These are phyloP conservation scores for Aeschynomene evenia DNA, from an alignment of 306 rosid species.

Conservation along the genomic window DNA sequence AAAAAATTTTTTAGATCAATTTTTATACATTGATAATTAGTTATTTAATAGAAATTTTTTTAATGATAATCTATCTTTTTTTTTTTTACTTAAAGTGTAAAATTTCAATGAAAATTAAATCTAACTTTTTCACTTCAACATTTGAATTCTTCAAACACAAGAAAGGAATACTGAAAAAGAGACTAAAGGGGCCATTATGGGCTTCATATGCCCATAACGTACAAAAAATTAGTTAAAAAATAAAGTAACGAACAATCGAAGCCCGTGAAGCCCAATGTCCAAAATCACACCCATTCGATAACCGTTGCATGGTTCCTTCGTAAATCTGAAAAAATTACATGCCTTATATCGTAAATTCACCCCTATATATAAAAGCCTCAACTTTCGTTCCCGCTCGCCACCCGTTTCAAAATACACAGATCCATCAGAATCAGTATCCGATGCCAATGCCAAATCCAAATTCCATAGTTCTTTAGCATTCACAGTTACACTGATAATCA, in stretches of 20 bases:
- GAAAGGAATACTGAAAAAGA: not conserved
- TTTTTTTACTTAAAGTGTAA: too few species aligned
- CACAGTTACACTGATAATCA: not conserved
- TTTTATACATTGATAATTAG: too few species aligned
- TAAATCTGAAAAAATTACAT: not conserved
- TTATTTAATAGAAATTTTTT: too few species aligned
- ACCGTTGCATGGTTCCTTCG: not conserved
- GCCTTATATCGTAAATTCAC: not conserved
- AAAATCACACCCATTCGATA: not conserved
- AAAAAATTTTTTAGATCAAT: too few species aligned
- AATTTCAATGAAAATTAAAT: too few species aligned
- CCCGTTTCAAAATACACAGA: slow-evolving; percentile 45
- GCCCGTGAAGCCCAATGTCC: not conserved
- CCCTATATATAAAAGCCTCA: not conserved
- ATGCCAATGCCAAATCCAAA: slow-evolving; percentile 23
- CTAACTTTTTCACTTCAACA: too few species aligned
- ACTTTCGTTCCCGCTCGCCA: slow-evolving; percentile 49
- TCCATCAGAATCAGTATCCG: not conserved
- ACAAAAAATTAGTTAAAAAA: too few species aligned
- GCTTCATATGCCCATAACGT: not conserved
- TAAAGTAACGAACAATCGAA: not conserved
- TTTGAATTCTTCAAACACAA: too few species aligned
- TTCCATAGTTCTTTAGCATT: not conserved
- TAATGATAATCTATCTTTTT: too few species aligned
- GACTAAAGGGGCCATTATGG: not conserved